Conservation (phyloP, 768 basidiomycete genomes). For the Chiua virens region DNA sequence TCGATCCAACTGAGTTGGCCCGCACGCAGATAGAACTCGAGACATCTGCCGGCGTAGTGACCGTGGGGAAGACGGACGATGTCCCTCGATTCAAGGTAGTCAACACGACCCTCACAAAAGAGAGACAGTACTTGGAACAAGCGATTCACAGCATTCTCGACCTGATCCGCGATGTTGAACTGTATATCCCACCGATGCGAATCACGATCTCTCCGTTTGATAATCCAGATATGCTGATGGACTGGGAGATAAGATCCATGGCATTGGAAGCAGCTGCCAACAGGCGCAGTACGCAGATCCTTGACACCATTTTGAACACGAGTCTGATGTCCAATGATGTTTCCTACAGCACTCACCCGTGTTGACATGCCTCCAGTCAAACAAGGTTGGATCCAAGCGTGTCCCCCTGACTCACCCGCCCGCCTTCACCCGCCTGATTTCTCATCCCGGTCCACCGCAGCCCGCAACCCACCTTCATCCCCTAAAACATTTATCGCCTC, state of each 20-base stretch:
- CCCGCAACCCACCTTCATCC: not conserved
- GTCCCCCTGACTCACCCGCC: slow-evolving; percentile 24
- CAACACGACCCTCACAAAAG: slow-evolving; percentile 9
- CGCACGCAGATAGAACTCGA: slow-evolving; percentile 24
- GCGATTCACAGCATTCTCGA: slow-evolving; percentile 15
- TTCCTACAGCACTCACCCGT: slow-evolving; percentile 25
- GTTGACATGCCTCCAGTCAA: slow-evolving; percentile 36
- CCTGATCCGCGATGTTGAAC: slow-evolving; percentile 28
- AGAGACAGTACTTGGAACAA: not conserved
- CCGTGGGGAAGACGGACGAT: slow-evolving; percentile 23
- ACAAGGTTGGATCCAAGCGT: slow-evolving; percentile 22
- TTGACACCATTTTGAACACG: not conserved
- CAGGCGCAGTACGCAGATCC: slow-evolving; percentile 22
- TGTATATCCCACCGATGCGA: slow-evolving; percentile 32
- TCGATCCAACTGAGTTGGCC: slow-evolving; percentile 30
- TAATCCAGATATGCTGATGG: slow-evolving; percentile 27
- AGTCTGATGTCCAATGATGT: too few relatives aligned
- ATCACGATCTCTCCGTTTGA: slow-evolving; percentile 32
- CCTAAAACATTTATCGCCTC: slow-evolving; percentile 36
- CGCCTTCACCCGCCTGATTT: slow-evolving; percentile 28
- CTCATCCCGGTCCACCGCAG: not conserved
- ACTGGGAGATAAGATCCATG: slow-evolving; percentile 23
- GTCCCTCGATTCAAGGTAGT: slow-evolving; percentile 13
- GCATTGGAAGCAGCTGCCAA: slow-evolving; percentile 28
- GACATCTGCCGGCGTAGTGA: slow-evolving; percentile 5